phyloP scores from a whole-genome alignment of 2,329 filamentous ascomycete species.

The Cryphonectria parasitica region DNA sequence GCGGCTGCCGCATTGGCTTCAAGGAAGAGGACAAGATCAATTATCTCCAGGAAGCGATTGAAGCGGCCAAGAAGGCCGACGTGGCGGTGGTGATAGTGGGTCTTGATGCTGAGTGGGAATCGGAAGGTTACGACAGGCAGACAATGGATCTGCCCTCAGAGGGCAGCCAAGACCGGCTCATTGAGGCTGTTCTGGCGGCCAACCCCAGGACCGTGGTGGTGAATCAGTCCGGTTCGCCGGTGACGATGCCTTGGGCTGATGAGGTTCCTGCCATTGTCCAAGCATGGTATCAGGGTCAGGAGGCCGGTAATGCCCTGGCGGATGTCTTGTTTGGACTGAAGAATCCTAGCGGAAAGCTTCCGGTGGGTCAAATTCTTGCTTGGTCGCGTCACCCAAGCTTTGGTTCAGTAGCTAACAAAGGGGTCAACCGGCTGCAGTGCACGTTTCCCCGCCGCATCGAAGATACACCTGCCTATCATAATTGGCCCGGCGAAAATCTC shows the following conservation, averaged over 20 bases:
- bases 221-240: constrained; percentile 70
- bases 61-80: constrained; percentile 64
- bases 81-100: constrained; percentile 71
- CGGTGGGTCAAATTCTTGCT: constrained; percentile 44
- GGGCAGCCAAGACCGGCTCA: constrained; percentile 64
- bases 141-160: constrained; percentile 63
- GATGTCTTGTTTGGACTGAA: constrained; percentile 67
- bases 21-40: constrained; percentile 66
- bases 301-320: constrained; percentile 69
- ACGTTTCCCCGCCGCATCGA: constrained; percentile 68
- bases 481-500: constrained; percentile 73
- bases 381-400: background rate
- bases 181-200: constrained; percentile 63
- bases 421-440: constrained; percentile 41
- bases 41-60: constrained; percentile 67
- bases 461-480: constrained; percentile 72
- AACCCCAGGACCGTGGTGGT: constrained; percentile 71
- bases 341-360: constrained; percentile 71
- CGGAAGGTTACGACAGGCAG: constrained; percentile 70
- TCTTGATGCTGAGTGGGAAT: constrained; percentile 75
- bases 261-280: constrained; percentile 69
- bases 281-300: constrained; percentile 72
- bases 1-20: constrained; percentile 73
- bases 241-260: constrained; percentile 72
- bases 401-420: background rate